These are phyloP conservation scores for Reticulascus tulasneorum DNA, from an alignment of 2,329 filamentous ascomycete genomes.

Conservation along the genomic window DNA sequence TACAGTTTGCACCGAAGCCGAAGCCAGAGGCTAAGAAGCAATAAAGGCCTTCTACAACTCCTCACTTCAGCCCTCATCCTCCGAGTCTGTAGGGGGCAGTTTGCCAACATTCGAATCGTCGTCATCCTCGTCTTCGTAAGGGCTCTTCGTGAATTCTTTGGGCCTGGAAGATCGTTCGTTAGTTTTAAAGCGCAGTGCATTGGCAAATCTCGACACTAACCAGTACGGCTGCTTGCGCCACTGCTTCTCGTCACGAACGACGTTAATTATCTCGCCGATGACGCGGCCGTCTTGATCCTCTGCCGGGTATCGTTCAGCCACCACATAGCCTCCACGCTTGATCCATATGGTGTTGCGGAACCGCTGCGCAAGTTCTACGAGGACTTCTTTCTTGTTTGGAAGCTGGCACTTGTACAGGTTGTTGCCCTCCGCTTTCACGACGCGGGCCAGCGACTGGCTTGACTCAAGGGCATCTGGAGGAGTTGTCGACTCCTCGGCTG, in stretches of 20 bases:
- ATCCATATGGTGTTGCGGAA: conserved; percentile 95
- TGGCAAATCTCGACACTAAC: conserved; percentile 39
- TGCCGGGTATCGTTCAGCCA: conserved; percentile 66
- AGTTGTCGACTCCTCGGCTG: conserved; percentile 65
- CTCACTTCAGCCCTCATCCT: conserved; percentile 50
- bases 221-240: conserved; percentile 91
- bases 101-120: conserved; percentile 78
- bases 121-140: conserved; percentile 64
- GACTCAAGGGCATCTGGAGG: conserved; percentile 55
- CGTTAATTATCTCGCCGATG: conserved; percentile 84
- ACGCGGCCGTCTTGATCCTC: conserved; percentile 73
- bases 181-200: not conserved
- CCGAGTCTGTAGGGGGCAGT: conserved; percentile 78
- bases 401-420: conserved; percentile 79
- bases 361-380: conserved; percentile 77
- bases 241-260: conserved; percentile 83
- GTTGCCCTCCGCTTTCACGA: conserved; percentile 81
- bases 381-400: conserved; percentile 59
- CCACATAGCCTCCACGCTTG: conserved; percentile 80
- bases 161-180: conserved; percentile 52
- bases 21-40: conserved; percentile 18
- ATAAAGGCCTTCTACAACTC: conserved; percentile 2
- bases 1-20: conserved; percentile 9
- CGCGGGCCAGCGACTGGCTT: conserved; percentile 68
- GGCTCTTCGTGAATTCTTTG: conserved; percentile 68